These are phyloP conservation scores for Terana coerulea DNA, from an alignment of 768 basidiomycete genomes.

Conservation along the genomic window DNA sequence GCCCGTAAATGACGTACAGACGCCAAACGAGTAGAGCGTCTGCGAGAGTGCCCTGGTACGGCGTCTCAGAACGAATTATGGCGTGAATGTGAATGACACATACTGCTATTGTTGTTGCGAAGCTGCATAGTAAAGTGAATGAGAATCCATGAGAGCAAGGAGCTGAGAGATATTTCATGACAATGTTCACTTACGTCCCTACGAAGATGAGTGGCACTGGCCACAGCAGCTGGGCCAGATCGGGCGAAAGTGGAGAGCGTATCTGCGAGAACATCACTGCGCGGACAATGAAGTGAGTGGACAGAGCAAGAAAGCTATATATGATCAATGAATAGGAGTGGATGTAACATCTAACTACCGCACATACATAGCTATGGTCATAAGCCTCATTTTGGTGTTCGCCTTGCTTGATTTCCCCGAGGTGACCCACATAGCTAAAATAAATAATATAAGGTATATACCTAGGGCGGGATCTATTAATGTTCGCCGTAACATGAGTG, in stretches of 20 bases:
- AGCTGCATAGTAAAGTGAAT: not conserved
- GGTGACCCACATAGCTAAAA: slow-evolving; percentile 20
- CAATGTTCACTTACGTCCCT: slow-evolving; percentile 6
- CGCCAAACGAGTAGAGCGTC: slow-evolving; percentile 24
- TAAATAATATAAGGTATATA: slow-evolving; percentile 17
- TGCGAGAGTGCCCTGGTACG: slow-evolving; percentile 16
- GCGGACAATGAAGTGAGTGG: slow-evolving; percentile 17
- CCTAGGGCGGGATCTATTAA: slow-evolving; percentile 9
- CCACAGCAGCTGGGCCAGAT: slow-evolving; percentile 14
- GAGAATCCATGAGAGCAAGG: not conserved
- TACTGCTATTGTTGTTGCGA: slow-evolving; percentile 1
- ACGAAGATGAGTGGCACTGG: slow-evolving; percentile 16
- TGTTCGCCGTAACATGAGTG: not conserved
- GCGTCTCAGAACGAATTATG: not conserved
- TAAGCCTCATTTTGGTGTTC: slow-evolving; percentile 13
- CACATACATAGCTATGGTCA: slow-evolving; percentile 18
- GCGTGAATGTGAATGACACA: not conserved
- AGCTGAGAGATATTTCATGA: too few relatives aligned
- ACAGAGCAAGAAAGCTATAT: slow-evolving; percentile 17
- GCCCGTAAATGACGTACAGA: slow-evolving; percentile 19
- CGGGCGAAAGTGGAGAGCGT: slow-evolving; percentile 6
- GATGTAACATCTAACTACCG: not conserved
- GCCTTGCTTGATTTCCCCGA: slow-evolving; percentile 1
- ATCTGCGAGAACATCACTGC: slow-evolving; percentile 15
- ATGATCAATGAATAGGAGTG: not conserved